A percentile compares a stretch with the other conserved stretches of the same genome.
Conservation (phyloP, 768 basidiomycete genomes). For the Hygrophorus pudorinus region DNA sequence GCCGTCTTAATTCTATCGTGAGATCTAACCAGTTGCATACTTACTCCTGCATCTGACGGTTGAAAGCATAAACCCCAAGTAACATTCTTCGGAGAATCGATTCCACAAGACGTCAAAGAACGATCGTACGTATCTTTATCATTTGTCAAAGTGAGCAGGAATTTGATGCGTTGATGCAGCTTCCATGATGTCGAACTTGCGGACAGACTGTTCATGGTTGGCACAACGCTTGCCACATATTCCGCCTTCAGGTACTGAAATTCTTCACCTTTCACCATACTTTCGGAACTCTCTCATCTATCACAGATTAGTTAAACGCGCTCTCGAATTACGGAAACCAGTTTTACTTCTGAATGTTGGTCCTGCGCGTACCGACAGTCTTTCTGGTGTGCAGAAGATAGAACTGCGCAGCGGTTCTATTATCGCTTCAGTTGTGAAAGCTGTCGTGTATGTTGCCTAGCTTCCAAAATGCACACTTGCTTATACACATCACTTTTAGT, state of each 20-base stretch:
- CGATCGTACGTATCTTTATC: conserved; percentile 47
- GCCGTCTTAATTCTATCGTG: conserved; percentile 52
- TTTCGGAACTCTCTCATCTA: neutral
- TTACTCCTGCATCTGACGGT: conserved; percentile 3
- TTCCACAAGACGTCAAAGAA: conserved; percentile 51
- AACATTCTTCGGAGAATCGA: conserved; percentile 88
- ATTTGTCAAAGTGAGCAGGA: neutral
- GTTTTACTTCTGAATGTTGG: conserved; percentile 81
- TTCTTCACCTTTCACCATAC: neutral
- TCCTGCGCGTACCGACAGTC: conserved; percentile 73
- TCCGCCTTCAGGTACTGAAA: conserved; percentile 69
- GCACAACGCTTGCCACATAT: conserved; percentile 89
- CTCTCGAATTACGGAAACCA: conserved; percentile 63
- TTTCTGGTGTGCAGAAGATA: conserved; percentile 65
- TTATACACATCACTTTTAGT: conserved; percentile 21
- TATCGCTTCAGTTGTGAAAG: conserved; percentile 52
- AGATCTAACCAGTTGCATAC: conserved; percentile 8
- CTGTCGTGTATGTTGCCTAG: conserved; percentile 44
- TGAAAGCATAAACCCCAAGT: conserved; percentile 72
- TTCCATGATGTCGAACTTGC: conserved; percentile 46
- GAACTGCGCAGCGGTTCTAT: conserved; percentile 69
- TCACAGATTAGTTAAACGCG: conserved; percentile 67
- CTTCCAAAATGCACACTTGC: neutral
- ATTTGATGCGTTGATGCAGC: conserved; percentile 22
- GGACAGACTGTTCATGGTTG: conserved; percentile 69